Conservation (phyloP, 305 asterid species). For the Fraxinus platypoda region DNA sequence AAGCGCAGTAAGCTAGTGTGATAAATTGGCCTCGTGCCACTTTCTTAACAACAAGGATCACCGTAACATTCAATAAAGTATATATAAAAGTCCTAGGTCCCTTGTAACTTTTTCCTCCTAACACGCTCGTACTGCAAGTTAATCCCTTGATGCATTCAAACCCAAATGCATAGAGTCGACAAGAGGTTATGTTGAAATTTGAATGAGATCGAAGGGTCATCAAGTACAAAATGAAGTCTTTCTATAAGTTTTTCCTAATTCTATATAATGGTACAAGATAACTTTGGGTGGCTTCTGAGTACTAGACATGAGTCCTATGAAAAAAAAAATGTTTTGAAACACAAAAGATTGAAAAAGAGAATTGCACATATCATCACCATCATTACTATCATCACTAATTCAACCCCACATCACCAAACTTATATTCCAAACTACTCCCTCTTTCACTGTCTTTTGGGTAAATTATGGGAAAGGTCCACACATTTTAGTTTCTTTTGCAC, state of each 20-base stretch:
- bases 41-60: neutral
- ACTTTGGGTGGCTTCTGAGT: constrained; percentile 29
- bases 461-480: neutral
- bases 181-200: neutral
- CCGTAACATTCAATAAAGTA: neutral
- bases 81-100: neutral
- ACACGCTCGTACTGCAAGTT: neutral
- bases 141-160: neutral
- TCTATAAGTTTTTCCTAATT: neutral
- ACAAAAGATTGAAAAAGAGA: constrained; percentile 26
- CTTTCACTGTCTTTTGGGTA: constrained; percentile 15
- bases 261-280: neutral
- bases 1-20: neutral
- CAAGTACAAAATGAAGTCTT: neutral
- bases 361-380: constrained; percentile 45
- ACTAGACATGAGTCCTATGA: constrained; percentile 30
- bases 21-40: neutral
- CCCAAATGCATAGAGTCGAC: neutral
- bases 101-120: neutral
- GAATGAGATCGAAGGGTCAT: neutral
- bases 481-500: neutral
- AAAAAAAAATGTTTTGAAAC: neutral
- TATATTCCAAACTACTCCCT: constrained; percentile 47
- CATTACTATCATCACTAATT: constrained; percentile 53
- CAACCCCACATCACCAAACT: constrained; percentile 35